Conservation (phyloP, 2,329 filamentous ascomycete genomes). For the Cordyceps militaris region DNA sequence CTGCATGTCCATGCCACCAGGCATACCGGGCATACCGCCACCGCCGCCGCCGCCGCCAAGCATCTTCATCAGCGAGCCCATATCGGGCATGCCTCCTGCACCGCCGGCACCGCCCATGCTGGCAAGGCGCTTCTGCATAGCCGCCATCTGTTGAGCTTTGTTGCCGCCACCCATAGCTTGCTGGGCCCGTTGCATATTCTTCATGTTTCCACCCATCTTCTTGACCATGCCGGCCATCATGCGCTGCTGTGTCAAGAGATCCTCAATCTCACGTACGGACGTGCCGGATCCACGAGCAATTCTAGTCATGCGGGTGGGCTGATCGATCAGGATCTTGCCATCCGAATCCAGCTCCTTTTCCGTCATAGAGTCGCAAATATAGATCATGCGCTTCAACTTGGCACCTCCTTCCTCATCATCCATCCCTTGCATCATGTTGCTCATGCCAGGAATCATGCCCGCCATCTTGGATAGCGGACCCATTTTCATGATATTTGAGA, state of each 20-base stretch:
- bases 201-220: constrained; percentile 97
- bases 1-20: constrained; percentile 68
- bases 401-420: constrained; percentile 92
- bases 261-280: constrained; percentile 85
- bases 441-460: constrained; percentile 95
- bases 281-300: constrained; percentile 88
- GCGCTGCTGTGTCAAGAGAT: constrained; percentile 91
- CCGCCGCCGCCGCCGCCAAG: constrained; percentile 57
- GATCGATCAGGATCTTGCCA: constrained; percentile 87
- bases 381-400: constrained; percentile 97
- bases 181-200: constrained; percentile 93
- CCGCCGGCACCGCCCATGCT: constrained; percentile 73
- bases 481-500: constrained; percentile 99
- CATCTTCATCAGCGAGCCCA: constrained; percentile 88
- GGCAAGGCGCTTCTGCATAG: constrained; percentile 93
- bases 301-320: constrained; percentile 87
- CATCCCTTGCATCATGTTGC: constrained; percentile 89
- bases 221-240: constrained; percentile 99
- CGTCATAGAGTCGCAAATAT: constrained; percentile 98
- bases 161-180: constrained; percentile 85
- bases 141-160: constrained; percentile 86
- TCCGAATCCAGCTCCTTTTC: constrained; percentile 92
- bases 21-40: constrained; percentile 64
- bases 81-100: constrained; percentile 67
- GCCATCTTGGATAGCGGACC: constrained; percentile 95